phyloP scores from a whole-genome alignment of 2,329 filamentous ascomycete species.

The Cercospora janseana region DNA sequence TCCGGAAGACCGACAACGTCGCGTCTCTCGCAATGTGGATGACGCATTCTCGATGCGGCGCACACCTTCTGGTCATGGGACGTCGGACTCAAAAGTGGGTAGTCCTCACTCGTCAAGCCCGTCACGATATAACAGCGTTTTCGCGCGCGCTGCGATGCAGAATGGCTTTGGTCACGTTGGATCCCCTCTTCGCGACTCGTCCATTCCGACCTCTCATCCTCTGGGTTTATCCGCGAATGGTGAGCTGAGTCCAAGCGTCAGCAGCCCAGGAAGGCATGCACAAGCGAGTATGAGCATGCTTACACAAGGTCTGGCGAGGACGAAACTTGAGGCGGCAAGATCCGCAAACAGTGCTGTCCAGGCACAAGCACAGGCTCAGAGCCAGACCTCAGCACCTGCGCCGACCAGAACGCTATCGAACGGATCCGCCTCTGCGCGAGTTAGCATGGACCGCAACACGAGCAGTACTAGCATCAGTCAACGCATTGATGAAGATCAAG shows the following conservation, averaged over 20 bases:
- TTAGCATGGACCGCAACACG: conserved; percentile 26
- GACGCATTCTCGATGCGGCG: conserved; percentile 39
- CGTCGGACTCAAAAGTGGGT: conserved; percentile 43
- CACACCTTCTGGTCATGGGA: conserved; percentile 45
- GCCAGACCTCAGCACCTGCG: conserved; percentile 3
- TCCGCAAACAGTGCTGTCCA: conserved; percentile 20
- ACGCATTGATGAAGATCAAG: conserved; percentile 29
- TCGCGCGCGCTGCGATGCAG: conserved; percentile 38
- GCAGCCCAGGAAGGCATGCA: conserved; percentile 54
- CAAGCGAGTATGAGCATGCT: conserved; percentile 62
- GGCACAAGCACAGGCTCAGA: neutral
- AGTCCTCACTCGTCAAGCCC: conserved; percentile 60
- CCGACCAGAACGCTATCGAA: conserved; percentile 24
- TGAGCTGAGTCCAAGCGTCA: conserved; percentile 45
- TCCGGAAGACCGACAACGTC: conserved; percentile 59
- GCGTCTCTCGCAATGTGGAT: conserved; percentile 58
- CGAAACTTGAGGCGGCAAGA: conserved; percentile 38
- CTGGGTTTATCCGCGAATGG: conserved; percentile 23
- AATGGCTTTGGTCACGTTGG: conserved; percentile 58
- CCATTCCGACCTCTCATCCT: conserved; percentile 26
- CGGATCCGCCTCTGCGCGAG: conserved; percentile 20
- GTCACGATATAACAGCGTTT: conserved; percentile 61
- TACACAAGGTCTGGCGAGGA: conserved; percentile 51
- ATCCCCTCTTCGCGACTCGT: conserved; percentile 61
- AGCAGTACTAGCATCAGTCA: conserved; percentile 28